Evolutionary conservation across 1,284 basidiomycete genomes (phyloP).

Genomic region (Moesziomyces sp.): DNA sequence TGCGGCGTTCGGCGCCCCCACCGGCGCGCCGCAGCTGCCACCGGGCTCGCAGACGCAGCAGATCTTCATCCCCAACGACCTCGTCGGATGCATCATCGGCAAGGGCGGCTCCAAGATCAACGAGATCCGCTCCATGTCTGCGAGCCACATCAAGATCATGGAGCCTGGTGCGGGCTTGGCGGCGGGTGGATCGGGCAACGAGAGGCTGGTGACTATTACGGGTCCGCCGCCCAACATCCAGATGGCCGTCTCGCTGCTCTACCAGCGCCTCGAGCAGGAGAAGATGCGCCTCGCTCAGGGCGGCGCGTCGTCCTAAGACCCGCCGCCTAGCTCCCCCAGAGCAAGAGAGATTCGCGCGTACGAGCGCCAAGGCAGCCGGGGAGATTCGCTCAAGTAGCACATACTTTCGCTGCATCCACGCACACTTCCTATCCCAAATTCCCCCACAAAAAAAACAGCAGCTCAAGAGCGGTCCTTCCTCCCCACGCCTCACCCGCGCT

Average conservation of each 20-base stretch:
- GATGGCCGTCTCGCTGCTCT: constrained; percentile 92
- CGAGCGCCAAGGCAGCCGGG: too few relatives aligned
- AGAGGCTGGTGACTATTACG: constrained; percentile 69
- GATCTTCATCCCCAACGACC: constrained; percentile 97
- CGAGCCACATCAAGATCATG: constrained; percentile 97
- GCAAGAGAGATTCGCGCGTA: too few relatives aligned
- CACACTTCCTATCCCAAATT: too few relatives aligned
- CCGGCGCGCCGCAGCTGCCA: constrained; percentile 70
- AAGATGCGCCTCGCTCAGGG: constrained; percentile 61
- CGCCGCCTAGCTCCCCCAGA: too few relatives aligned
- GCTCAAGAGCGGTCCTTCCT: too few relatives aligned
- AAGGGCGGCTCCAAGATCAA: constrained; percentile 99
- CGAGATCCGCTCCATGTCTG: constrained; percentile 93
- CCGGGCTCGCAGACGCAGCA: constrained; percentile 87
- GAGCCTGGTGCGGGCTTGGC: constrained; percentile 75
- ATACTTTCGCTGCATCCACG: too few relatives aligned
- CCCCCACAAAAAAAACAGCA: too few relatives aligned
- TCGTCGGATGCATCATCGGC: constrained; percentile 98
- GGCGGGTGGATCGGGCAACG: constrained; percentile 68
- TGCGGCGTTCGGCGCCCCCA: constrained; percentile 27
- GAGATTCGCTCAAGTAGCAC: too few relatives aligned
- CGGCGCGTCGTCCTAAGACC: constrained; percentile 17
- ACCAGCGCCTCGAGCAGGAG: constrained; percentile 73
- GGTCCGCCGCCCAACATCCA: constrained; percentile 94
- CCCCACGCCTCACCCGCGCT: too few relatives aligned